A percentile compares a stretch with the other conserved stretches of the same genome.
Evolutionary conservation across 176 grass and related monocot genomes (phyloP).

Genomic region (Oryza coarctata): DNA sequence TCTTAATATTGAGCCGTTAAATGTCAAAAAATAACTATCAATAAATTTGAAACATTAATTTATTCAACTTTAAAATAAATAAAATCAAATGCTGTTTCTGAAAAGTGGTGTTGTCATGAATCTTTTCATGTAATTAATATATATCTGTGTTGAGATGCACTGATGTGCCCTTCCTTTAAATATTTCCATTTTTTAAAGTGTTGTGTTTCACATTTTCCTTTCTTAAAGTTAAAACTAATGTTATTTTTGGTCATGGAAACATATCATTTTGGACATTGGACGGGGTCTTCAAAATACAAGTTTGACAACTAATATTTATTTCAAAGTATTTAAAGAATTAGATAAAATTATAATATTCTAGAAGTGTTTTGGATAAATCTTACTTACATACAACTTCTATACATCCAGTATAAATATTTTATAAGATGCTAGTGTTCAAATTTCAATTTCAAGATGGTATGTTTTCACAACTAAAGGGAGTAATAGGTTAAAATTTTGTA

Average conservation of each 20-base stretch:
- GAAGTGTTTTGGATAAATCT: neutral
- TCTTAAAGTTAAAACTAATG: neutral
- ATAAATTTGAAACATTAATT: neutral
- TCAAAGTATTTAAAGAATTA: neutral
- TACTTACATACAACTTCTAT: neutral
- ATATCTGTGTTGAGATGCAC: neutral
- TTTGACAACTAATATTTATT: neutral
- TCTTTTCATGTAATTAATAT: neutral
- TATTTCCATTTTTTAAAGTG: neutral
- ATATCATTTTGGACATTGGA: neutral
- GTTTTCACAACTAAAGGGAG: neutral
- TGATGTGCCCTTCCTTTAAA: neutral
- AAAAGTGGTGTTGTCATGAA: neutral
- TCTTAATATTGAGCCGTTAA: neutral
- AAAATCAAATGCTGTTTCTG: neutral
- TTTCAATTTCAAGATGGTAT: neutral
- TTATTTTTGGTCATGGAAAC: neutral
- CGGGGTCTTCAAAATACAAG: neutral
- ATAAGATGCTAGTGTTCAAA: neutral
- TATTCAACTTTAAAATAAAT: neutral
- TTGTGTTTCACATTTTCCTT: neutral
- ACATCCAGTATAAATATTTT: neutral
- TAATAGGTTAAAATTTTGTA: neutral
- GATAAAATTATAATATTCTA: neutral
- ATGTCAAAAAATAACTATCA: neutral